Evolutionary conservation across 129 eudicot genomes (phyloP).

Genomic region (Lactuca saligna): DNA sequence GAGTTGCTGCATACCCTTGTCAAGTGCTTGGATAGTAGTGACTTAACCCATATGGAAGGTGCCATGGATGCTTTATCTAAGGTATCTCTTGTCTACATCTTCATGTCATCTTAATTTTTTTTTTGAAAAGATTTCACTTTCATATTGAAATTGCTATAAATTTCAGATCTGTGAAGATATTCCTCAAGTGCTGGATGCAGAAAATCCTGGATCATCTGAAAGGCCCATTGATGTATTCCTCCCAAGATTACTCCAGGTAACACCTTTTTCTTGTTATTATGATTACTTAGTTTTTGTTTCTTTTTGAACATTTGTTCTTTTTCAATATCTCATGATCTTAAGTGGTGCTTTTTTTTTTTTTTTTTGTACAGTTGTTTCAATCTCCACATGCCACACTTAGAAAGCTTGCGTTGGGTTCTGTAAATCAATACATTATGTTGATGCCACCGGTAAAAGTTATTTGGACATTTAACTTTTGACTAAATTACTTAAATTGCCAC

Average conservation of each 20-base stretch:
- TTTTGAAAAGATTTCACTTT: neutral
- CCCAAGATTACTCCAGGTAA: constrained; percentile 79
- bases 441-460: constrained; percentile 88
- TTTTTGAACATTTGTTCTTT: constrained; percentile 2
- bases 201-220: constrained; percentile 84
- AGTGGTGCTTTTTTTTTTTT: constrained; percentile 11
- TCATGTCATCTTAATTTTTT: neutral
- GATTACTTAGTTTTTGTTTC: neutral
- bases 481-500: constrained; percentile 15
- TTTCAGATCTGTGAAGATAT: constrained; percentile 91
- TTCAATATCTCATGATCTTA: constrained; percentile 2
- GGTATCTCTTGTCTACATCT: constrained; percentile 40
- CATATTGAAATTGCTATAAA: constrained; percentile 16
- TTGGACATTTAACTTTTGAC: neutral
- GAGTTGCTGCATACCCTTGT: constrained; percentile 77
- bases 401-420: constrained; percentile 82
- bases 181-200: constrained; percentile 88
- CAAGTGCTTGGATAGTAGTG: constrained; percentile 83
- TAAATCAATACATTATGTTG: constrained; percentile 88
- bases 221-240: constrained; percentile 84
- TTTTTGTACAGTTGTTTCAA: constrained; percentile 64
- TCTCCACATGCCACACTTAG: constrained; percentile 77
- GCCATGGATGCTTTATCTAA: constrained; percentile 99
- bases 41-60: constrained; percentile 86
- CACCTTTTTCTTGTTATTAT: constrained; percentile 9